phyloP scores from a whole-genome alignment of 108 stramenopile genomes.

The Nannochloropsis salina region DNA sequence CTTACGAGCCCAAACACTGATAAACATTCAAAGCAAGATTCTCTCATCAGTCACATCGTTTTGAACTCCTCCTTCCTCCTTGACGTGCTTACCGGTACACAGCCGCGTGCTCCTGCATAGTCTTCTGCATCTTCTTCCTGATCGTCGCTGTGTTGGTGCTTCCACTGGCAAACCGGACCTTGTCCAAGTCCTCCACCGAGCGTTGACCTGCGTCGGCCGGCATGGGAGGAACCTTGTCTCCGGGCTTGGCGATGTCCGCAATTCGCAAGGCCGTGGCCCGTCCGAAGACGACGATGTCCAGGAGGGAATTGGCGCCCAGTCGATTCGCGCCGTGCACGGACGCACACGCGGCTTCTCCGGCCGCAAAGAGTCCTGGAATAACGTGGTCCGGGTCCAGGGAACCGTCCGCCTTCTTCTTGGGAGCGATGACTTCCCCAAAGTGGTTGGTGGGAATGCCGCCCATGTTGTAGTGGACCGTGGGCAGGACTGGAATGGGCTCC shows the following conservation, averaged over 20 bases:
- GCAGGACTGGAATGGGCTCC: conserved; percentile 96
- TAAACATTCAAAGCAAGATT: not conserved
- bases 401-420: conserved; percentile 65
- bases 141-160: conserved; percentile 72
- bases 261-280: conserved; percentile 92
- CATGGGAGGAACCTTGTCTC: conserved; percentile 64
- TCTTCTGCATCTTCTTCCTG: conserved; percentile 78
- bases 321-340: conserved; percentile 99
- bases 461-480: conserved; percentile 95
- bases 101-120: conserved; percentile 98
- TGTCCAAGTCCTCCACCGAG: conserved; percentile 74
- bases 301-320: conserved; percentile 91
- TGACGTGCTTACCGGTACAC: conserved; percentile 64
- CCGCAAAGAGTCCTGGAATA: conserved; percentile 95
- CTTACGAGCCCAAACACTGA: too few relatives aligned
- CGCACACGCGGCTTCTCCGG: conserved; percentile 95
- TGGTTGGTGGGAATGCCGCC: conserved; percentile 96
- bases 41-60: not conserved
- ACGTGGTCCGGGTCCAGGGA: conserved; percentile 54
- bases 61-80: not conserved
- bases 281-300: conserved; percentile 99
- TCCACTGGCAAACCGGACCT: conserved; percentile 75
- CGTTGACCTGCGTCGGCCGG: conserved; percentile 75
- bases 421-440: conserved; percentile 83
- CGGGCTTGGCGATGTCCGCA: conserved; percentile 87